phyloP scores from a whole-genome alignment of 2,329 filamentous ascomycete genomes.

The Alternaria angustiovoidea region DNA sequence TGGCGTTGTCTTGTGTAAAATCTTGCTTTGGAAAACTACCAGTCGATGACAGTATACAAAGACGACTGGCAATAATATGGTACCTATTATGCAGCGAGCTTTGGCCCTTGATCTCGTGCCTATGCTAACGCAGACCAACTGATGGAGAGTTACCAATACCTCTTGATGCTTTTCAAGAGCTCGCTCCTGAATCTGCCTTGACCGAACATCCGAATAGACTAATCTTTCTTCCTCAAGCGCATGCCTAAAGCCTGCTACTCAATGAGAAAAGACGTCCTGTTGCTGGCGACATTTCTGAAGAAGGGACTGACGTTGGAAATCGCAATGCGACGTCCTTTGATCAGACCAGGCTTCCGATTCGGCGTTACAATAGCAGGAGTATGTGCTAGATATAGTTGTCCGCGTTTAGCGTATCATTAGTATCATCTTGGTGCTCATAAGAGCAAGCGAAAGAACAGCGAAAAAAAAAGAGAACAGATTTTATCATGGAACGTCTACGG shows the following conservation, averaged over 20 bases:
- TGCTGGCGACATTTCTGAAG: constrained; percentile 24
- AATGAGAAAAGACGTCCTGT: constrained; percentile 49
- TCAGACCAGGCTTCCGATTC: constrained; percentile 4
- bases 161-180: background rate
- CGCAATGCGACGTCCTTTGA: constrained; percentile 3
- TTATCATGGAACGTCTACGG: constrained; percentile 29
- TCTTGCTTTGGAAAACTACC: background rate
- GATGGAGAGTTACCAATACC: background rate
- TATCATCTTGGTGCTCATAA: constrained; percentile 2
- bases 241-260: constrained; percentile 37
- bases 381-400: background rate
- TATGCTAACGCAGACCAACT: background rate
- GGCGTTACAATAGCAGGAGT: background rate
- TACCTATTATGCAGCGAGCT: background rate
- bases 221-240: constrained; percentile 43
- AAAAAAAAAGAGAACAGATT: constrained; percentile 15
- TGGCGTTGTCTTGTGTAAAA: constrained; percentile 7
- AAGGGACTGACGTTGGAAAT: constrained; percentile 1
- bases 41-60: background rate
- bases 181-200: background rate
- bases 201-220: background rate
- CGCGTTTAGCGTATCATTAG: background rate
- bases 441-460: constrained; percentile 17
- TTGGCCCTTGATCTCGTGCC: background rate
- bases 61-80: background rate